phyloP scores from a whole-genome alignment of 352 stramenopile species.

The Phytophthora idaei region DNA sequence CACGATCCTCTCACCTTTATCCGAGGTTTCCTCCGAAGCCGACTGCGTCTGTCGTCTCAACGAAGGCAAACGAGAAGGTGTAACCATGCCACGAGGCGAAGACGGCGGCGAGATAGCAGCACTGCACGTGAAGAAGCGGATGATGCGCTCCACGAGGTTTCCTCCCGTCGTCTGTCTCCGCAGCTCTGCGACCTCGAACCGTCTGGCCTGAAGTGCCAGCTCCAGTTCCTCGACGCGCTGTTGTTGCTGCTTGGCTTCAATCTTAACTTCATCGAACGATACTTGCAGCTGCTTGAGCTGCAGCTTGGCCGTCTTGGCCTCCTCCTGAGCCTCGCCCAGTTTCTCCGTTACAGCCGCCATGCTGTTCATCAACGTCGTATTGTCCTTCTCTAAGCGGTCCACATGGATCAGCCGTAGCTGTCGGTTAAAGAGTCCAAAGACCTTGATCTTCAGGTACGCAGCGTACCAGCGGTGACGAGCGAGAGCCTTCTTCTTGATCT shows the following conservation, averaged over 20 bases:
- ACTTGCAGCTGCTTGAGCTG: conserved; percentile 66
- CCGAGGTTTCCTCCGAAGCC: conserved; percentile 36
- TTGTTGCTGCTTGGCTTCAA: conserved; percentile 62
- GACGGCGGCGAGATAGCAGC: conserved; percentile 49
- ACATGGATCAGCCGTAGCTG: conserved; percentile 78
- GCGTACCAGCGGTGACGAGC: conserved; percentile 71
- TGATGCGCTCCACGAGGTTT: conserved; percentile 67
- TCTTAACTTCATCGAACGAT: conserved; percentile 56
- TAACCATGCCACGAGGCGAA: conserved; percentile 46
- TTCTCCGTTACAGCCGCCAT: conserved; percentile 50
- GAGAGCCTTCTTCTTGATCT: conserved; percentile 69
- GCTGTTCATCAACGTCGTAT: conserved; percentile 45
- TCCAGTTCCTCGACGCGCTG: conserved; percentile 68
- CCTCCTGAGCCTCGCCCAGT: conserved; percentile 45
- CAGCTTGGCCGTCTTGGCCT: conserved; percentile 48
- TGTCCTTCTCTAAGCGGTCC: conserved; percentile 72
- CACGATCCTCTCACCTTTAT: conserved; percentile 38
- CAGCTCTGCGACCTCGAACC: conserved; percentile 58
- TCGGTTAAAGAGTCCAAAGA: conserved; percentile 58
- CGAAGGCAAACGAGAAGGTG: conserved; percentile 31
- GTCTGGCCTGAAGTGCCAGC: conserved; percentile 50
- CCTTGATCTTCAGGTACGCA: conserved; percentile 68
- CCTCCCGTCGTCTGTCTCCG: conserved; percentile 39
- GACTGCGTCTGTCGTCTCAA: conserved; percentile 39
- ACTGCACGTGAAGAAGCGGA: conserved; percentile 90